Conservation (phyloP, 805 yeast species). For the Wickerhamiella kazuoi region DNA sequence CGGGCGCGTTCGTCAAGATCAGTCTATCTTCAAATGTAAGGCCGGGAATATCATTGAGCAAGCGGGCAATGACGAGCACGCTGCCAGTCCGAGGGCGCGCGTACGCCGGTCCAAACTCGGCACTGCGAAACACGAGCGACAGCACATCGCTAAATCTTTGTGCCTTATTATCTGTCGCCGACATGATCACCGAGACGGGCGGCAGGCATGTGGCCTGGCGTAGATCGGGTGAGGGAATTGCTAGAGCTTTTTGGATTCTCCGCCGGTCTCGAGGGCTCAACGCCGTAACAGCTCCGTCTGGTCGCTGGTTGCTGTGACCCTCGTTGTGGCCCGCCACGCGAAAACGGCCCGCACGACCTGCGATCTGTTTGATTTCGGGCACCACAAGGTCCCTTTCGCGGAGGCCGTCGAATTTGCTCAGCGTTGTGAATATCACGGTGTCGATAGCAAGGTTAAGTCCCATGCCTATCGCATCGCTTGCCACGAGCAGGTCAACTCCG, state of each 20-base stretch:
- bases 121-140: conserved; percentile 25
- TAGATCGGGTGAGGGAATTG: conserved; percentile 19
- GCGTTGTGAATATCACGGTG: conserved; percentile 56
- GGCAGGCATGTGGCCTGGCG: conserved; percentile 65
- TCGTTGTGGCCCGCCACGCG: conserved; percentile 18
- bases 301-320: too few species aligned
- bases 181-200: conserved; percentile 50
- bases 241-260: background rate
- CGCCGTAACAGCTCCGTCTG: conserved; percentile 40
- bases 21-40: conserved; percentile 41
- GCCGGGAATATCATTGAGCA: conserved; percentile 28
- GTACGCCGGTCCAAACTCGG: conserved; percentile 2
- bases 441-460: conserved; percentile 77
- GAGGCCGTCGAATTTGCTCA: conserved; percentile 54
- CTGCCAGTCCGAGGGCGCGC: conserved; percentile 16
- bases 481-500: conserved; percentile 64
- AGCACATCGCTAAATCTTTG: conserved; percentile 32
- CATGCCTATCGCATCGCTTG: conserved; percentile 97
- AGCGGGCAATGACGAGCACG: conserved; percentile 26
- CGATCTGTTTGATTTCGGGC: conserved; percentile 76
- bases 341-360: conserved; percentile 89
- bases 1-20: conserved; percentile 44
- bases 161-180: conserved; percentile 39
- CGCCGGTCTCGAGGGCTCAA: conserved; percentile 16
- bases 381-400: conserved; percentile 28